A percentile compares a stretch with the other conserved stretches of the same genome.
phyloP scores from a whole-genome alignment of 768 basidiomycete species.

The Grammothele lineata region DNA sequence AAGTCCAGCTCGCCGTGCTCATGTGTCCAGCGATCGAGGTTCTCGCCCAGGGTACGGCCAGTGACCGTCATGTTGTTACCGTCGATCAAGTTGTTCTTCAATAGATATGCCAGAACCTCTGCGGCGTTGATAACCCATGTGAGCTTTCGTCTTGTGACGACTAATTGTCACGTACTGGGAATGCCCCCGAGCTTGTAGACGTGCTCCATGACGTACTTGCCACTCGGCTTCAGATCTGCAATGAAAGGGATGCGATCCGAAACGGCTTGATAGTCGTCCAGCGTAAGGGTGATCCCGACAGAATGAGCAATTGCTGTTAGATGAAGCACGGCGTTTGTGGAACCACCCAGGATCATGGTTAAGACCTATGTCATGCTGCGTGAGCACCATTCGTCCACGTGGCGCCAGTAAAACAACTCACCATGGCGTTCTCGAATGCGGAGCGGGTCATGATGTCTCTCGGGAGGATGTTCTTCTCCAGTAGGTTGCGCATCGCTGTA shows the following conservation, averaged over 20 bases:
- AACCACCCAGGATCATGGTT: constrained; percentile 96
- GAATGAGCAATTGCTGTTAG: constrained; percentile 96
- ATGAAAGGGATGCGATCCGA: constrained; percentile 93
- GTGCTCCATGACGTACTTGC: constrained; percentile 99
- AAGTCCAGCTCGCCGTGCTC: constrained; percentile 72
- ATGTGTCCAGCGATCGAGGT: constrained; percentile 85
- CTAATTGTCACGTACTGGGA: constrained; percentile 60
- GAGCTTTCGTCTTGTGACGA: too few species aligned
- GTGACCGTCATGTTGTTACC: constrained; percentile 91
- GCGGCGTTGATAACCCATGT: neutral
- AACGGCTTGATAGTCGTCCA: constrained; percentile 93
- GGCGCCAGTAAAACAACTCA: constrained; percentile 27
- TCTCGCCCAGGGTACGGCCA: constrained; percentile 86
- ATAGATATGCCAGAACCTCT: constrained; percentile 84
- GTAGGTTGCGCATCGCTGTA: constrained; percentile 75
- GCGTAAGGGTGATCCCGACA: constrained; percentile 80
- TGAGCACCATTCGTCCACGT: neutral
- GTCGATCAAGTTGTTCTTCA: constrained; percentile 85
- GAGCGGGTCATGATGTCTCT: constrained; percentile 95
- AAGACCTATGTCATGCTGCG: constrained; percentile 55
- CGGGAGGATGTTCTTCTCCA: constrained; percentile 90
- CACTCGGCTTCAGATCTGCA: constrained; percentile 94
- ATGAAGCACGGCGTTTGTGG: constrained; percentile 96
- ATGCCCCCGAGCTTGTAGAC: constrained; percentile 95
- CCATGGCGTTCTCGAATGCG: constrained; percentile 98